phyloP scores from a whole-genome alignment of 1,284 basidiomycete genomes.

The Leccinum subspadiceum region DNA sequence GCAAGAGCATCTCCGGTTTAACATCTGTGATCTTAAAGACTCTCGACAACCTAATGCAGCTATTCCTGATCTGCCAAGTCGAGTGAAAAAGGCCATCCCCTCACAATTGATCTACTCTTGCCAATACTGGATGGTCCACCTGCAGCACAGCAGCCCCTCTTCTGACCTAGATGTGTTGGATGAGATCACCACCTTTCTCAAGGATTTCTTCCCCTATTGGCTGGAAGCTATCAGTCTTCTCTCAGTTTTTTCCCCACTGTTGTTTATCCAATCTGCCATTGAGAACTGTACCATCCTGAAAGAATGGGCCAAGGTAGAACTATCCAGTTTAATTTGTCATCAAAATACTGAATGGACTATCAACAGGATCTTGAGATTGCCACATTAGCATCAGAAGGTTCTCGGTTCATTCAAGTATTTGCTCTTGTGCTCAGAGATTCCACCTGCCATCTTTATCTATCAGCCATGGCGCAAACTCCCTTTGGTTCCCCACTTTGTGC shows the following conservation, averaged over 20 bases:
- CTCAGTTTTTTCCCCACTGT: neutral
- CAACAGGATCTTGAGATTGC: neutral
- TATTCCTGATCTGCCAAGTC: too few species aligned
- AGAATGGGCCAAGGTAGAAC: neutral
- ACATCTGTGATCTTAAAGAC: too few species aligned
- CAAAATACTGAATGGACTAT: neutral
- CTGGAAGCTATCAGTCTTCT: neutral
- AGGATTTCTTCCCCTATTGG: neutral
- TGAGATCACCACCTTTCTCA: neutral
- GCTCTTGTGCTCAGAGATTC: neutral
- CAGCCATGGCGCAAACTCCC: slow-evolving; percentile 2
- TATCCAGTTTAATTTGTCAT: neutral
- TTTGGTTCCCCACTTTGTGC: neutral
- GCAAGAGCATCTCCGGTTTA: too few species aligned
- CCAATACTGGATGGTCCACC: neutral
- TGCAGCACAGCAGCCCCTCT: neutral
- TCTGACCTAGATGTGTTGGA: neutral
- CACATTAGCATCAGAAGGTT: neutral
- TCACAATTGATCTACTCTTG: neutral
- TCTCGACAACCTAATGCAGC: too few species aligned
- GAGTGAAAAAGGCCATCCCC: neutral
- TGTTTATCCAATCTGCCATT: neutral
- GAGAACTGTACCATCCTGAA: neutral
- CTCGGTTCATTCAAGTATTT: neutral
- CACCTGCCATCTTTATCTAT: slow-evolving; percentile 1